These are phyloP conservation scores for Calonectria crousiana DNA, from an alignment of 2,329 filamentous ascomycete species.

Conservation along the genomic window DNA sequence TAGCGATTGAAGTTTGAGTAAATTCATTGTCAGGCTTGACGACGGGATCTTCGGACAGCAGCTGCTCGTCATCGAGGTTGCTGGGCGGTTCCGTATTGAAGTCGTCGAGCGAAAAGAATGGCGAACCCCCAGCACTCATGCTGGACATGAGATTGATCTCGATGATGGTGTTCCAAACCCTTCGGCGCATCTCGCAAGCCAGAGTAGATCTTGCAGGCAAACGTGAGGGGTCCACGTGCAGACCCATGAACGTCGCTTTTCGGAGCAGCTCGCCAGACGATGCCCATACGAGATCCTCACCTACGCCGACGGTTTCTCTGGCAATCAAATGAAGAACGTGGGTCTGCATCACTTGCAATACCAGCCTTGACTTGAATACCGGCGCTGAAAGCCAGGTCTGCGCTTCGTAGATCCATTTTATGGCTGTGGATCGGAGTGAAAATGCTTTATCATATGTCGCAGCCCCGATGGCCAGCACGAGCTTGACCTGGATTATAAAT, in stretches of 20 bases:
- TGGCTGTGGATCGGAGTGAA: constrained; percentile 60
- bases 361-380: constrained; percentile 63
- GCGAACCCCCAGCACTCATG: constrained; percentile 59
- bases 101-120: constrained; percentile 57
- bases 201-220: constrained; percentile 52
- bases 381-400: constrained; percentile 67
- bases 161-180: constrained; percentile 66
- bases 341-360: constrained; percentile 63
- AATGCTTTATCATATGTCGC: constrained; percentile 63
- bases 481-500: constrained; percentile 69
- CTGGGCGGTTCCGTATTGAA: constrained; percentile 62
- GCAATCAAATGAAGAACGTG: constrained; percentile 59
- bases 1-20: constrained; percentile 56
- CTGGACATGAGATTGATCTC: constrained; percentile 61
- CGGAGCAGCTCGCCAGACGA: constrained; percentile 58
- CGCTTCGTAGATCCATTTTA: constrained; percentile 70
- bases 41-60: constrained; percentile 47
- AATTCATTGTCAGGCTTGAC: constrained; percentile 51
- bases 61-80: constrained; percentile 64
- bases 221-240: constrained; percentile 61
- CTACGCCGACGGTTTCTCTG: constrained; percentile 51
- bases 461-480: constrained; percentile 70
- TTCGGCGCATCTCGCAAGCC: constrained; percentile 60
- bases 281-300: constrained; percentile 63
- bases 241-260: constrained; percentile 61